Evolutionary conservation across 371 early-diverging fungal species (phyloP), one percentile per base, ranked within the genome.

Genomic region (Mortierella sp.): DNA sequence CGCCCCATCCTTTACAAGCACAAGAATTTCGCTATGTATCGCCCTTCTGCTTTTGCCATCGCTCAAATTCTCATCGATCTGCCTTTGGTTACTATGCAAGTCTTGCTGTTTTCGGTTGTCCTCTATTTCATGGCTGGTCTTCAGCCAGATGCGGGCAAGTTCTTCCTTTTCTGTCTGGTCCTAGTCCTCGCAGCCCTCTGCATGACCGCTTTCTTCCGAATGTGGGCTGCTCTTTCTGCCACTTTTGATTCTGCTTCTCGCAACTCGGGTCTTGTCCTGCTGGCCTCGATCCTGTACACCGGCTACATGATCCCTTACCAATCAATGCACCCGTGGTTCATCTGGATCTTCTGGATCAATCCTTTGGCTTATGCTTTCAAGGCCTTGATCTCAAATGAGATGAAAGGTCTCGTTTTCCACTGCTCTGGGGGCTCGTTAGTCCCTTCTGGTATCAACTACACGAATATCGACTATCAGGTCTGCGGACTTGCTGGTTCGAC

Each of bases 271-370:
- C 60, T 91, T 45, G 60, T 86, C 30, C 77, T 93, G 7, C 68
- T 92, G 68, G 81, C 88, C 21, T 66, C 83, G 64, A 84, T 89
- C 62, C 66, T 89, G 19, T 89, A 91, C 62, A 84, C 84, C 62
- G 92, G 92, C n/a, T 92, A 90, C 57, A 82, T 89, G 67, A 88
- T 92, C 60, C 90, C 91, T 4, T 85, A 85, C 25, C 64, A 75
- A n/a, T 68, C 82, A 5, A 92, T 93, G 92, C 87, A 91, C 60
- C 89, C 87, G 28, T 91, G 91, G 88, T 84, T 93, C 58, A 83
- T 75, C 52, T 92, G 92, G 93, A 86, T 93, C 46, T 89, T 88
- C 64, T 93, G 89, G 85, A 87, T 92, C 61, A 90, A 90, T 52
- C 92, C 94, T 4, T 77, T 93, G 16, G 85, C 91, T 0, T 93